Evolutionary conservation across 257 asterid species (phyloP), one percentile per base, ranked within the genome.

Genomic region (Rhazya stricta): DNA sequence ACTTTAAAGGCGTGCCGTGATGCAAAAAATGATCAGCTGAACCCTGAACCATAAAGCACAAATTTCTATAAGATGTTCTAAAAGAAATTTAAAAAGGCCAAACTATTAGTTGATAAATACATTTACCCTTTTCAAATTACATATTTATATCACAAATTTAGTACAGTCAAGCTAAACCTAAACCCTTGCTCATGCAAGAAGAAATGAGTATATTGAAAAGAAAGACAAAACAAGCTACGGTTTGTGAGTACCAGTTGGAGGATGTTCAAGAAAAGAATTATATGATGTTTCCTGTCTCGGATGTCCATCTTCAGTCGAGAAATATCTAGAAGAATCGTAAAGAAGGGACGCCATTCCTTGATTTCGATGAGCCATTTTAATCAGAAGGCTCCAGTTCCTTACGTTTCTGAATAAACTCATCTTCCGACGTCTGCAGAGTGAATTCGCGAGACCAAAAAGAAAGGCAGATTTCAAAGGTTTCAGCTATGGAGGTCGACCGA

Each of bases 331-430:
- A 3, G 71, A 61, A 58, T 18, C 6, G 66, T 56, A 39, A 30
- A 71, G 30, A 29, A 77, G 42, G 43, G 80, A 54, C 25, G 84
- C 34, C 39, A 66, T 51, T 48, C 74, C 72, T 41, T 72, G 76
- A 74, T 58, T 71, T 8, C 66, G 77, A 48, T n/a, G 77, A 51
- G 78, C 81, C 37, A 54, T 39, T 43, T 39, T 71, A 56, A 84
- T 76, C 60, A 78, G 34, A 67, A 86, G 82, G 80, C 80, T 76
- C 54, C 81, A 84, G 74, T 79, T 84, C 77, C 75, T 57, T 34
- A 89, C 77, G 42, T 77, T 81, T 79, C 87, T 71, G 62, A 90
- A 48, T 34, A 77, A 78, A 76, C 67, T 83, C 94, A 87, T 90
- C 60, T 56, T 80, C 18, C 18, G 72, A 70, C 19, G 41, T 36